Evolutionary conservation across 495 filamentous ascomycete species (phyloP).

Genomic region (Penicillium paxilli): DNA sequence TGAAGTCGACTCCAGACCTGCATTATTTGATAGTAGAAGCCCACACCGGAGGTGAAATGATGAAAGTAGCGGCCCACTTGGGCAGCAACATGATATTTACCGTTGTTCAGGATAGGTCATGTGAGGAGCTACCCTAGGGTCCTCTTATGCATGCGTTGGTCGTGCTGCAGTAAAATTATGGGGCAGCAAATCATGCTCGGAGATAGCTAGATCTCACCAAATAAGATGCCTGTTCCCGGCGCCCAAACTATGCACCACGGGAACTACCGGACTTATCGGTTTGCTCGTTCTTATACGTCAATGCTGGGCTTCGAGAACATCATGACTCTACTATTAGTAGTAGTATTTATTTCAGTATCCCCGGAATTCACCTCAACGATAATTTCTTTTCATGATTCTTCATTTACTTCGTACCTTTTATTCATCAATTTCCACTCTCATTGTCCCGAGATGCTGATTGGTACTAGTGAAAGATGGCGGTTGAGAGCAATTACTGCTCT

Average conservation of each 20-base stretch:
- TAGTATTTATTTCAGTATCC: too few species aligned
- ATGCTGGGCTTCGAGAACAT: too few species aligned
- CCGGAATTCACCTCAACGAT: too few species aligned
- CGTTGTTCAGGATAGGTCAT: not conserved
- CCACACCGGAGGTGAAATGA: not conserved
- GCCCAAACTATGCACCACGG: not conserved
- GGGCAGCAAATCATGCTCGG: not conserved
- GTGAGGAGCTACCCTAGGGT: not conserved
- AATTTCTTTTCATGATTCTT: too few species aligned
- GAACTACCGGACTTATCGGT: not conserved
- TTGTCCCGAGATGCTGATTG: too few species aligned
- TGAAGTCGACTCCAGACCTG: not conserved
- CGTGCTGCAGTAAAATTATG: not conserved
- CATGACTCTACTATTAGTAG: too few species aligned
- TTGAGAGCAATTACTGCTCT: too few species aligned
- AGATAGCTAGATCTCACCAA: not conserved
- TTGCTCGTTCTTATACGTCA: not conserved
- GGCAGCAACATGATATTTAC: constrained; percentile 2
- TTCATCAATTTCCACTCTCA: too few species aligned
- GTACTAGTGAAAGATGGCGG: too few species aligned
- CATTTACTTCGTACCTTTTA: too few species aligned
- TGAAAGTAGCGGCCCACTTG: not conserved
- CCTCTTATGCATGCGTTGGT: constrained; percentile 2
- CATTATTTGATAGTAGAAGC: not conserved
- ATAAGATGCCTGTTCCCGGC: not conserved